Conservation (phyloP, 352 stramenopile genomes). For the Phytophthora colocasiae region DNA sequence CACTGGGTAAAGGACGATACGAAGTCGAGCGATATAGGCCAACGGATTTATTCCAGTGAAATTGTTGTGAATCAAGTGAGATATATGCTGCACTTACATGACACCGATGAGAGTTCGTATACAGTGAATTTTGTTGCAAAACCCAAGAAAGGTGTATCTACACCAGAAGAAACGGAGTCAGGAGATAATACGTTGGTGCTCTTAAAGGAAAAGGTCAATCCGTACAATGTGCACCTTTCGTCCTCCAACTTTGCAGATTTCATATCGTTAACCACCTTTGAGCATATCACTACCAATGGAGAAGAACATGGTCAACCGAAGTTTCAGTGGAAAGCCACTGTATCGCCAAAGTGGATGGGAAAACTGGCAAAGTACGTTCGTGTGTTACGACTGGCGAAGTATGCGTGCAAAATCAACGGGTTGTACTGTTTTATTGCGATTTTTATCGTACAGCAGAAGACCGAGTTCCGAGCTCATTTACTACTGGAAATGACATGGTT, state of each 20-base stretch:
- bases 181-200: constrained; percentile 21
- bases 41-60: constrained; percentile 54
- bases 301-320: too few relatives aligned
- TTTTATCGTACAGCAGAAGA: constrained; percentile 67
- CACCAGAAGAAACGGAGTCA: background rate
- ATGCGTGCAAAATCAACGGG: constrained; percentile 46
- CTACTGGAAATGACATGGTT: constrained; percentile 50
- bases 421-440: constrained; percentile 49
- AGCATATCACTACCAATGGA: constrained; percentile 2
- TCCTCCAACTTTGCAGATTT: constrained; percentile 54
- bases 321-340: constrained; percentile 8
- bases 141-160: constrained; percentile 2
- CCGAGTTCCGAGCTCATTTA: constrained; percentile 59
- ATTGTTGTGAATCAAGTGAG: constrained; percentile 19
- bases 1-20: constrained; percentile 4
- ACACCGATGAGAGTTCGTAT: constrained; percentile 36
- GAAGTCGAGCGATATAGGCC: background rate
- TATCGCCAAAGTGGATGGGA: constrained; percentile 43
- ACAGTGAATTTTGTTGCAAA: constrained; percentile 32
- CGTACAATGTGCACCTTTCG: constrained; percentile 53
- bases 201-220: constrained; percentile 58
- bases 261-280: constrained; percentile 37
- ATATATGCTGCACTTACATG: constrained; percentile 37
- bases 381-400: constrained; percentile 49
- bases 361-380: constrained; percentile 59